These are phyloP conservation scores for Physcomitrium patens DNA, from an alignment of 225 moss, liverwort and hornwort species.

Conservation along the genomic window DNA sequence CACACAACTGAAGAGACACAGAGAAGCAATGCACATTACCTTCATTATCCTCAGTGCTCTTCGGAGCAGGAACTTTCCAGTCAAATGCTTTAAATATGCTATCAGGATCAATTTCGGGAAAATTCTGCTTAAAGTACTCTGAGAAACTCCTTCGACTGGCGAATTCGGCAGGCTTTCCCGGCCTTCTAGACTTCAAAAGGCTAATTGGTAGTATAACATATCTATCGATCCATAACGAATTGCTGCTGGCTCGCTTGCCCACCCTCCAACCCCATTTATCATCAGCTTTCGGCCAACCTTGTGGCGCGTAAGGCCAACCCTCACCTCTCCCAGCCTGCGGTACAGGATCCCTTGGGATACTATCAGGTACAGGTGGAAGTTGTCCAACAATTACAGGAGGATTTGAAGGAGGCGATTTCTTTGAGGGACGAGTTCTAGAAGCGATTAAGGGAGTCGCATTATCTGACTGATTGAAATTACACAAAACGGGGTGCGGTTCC, in stretches of 20 bases:
- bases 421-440: constrained; percentile 12
- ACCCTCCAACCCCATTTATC: constrained; percentile 91
- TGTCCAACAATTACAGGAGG: constrained; percentile 14
- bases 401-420: constrained; percentile 23
- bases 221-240: constrained; percentile 75
- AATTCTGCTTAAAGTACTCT: constrained; percentile 58
- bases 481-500: background rate
- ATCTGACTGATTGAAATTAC: constrained; percentile 4
- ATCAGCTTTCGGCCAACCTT: constrained; percentile 75
- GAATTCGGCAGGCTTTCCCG: constrained; percentile 45
- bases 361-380: constrained; percentile 60
- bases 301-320: constrained; percentile 90
- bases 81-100: constrained; percentile 79
- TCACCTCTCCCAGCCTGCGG: constrained; percentile 58
- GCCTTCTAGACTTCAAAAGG: constrained; percentile 57
- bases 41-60: constrained; percentile 16
- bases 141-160: constrained; percentile 62
- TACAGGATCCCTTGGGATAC: constrained; percentile 54
- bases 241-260: constrained; percentile 53
- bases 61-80: constrained; percentile 76
- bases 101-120: constrained; percentile 64
- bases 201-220: constrained; percentile 57
- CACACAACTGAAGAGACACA: background rate
- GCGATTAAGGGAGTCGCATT: background rate
- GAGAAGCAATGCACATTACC: constrained; percentile 15